phyloP scores from a whole-genome alignment of 305 asterid genomes.

The Solanum aculeatissimum region DNA sequence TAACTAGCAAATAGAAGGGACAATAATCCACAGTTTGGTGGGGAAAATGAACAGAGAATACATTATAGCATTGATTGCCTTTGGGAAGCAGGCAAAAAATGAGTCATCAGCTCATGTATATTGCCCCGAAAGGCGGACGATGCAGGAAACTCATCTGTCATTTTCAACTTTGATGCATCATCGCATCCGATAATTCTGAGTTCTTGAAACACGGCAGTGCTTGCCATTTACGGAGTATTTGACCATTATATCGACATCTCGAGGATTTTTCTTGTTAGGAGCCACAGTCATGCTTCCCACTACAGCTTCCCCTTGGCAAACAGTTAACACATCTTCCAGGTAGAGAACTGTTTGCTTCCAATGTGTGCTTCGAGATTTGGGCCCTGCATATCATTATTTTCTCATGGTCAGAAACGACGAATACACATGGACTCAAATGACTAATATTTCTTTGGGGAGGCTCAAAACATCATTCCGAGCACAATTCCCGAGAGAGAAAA shows the following conservation, averaged over 20 bases:
- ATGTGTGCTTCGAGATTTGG: constrained; percentile 82
- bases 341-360: constrained; percentile 95
- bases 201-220: constrained; percentile 59
- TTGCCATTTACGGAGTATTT: constrained; percentile 66
- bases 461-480: not conserved
- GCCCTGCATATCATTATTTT: constrained; percentile 32
- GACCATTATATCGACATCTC: constrained; percentile 74
- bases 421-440: not conserved
- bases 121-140: not conserved
- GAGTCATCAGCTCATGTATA: not conserved
- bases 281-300: constrained; percentile 65
- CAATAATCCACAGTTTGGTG: not conserved
- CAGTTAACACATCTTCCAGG: constrained; percentile 77
- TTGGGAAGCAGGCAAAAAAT: not conserved
- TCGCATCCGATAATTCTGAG: constrained; percentile 71
- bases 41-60: not conserved
- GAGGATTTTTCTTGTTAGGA: constrained; percentile 85
- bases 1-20: not conserved
- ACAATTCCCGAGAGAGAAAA: not conserved
- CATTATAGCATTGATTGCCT: not conserved
- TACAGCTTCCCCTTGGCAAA: constrained; percentile 77
- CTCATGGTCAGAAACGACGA: not conserved
- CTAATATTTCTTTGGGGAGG: not conserved
- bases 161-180: constrained; percentile 16
- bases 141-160: not conserved